Conservation (phyloP, 192 early-diverging fungal species). For the Linderina pennispora region DNA sequence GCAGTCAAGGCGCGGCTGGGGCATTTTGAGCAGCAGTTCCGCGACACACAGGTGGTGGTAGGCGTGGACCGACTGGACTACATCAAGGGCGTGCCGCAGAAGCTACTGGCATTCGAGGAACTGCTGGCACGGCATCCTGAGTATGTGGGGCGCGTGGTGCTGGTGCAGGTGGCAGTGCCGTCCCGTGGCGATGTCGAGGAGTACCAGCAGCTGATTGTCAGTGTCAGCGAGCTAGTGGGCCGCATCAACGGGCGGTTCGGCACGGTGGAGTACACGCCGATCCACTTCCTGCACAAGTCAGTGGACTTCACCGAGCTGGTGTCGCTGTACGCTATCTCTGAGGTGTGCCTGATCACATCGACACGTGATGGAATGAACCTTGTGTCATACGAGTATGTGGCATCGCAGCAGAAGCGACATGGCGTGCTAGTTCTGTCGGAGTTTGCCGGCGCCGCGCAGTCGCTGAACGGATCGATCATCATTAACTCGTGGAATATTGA, state of each 20-base stretch:
- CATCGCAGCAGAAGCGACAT: constrained; percentile 81
- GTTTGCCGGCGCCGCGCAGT: constrained; percentile 99
- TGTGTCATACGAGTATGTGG: constrained; percentile 98
- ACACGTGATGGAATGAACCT: constrained; percentile 99
- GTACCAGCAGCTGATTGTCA: constrained; percentile 89
- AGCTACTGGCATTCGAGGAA: constrained; percentile 92
- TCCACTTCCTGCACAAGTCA: constrained; percentile 97
- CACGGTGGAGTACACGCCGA: constrained; percentile 95
- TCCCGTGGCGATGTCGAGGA: constrained; percentile 98
- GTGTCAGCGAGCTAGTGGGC: constrained; percentile 97
- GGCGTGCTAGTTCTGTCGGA: constrained; percentile 96
- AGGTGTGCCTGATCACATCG: constrained; percentile 94
- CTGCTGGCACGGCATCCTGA: constrained; percentile 86
- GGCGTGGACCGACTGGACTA: constrained; percentile 99
- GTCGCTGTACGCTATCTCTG: constrained; percentile 90
- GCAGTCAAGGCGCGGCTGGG: constrained; percentile 70
- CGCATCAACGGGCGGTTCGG: constrained; percentile 95
- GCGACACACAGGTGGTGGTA: constrained; percentile 83
- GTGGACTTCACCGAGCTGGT: constrained; percentile 94
- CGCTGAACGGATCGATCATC: constrained; percentile 92
- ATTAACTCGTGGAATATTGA: constrained; percentile 99
- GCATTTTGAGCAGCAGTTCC: constrained; percentile 76
- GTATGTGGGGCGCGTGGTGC: constrained; percentile 87
- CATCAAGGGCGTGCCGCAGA: constrained; percentile 99
- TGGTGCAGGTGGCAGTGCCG: constrained; percentile 98